phyloP scores from a whole-genome alignment of 305 asterid genomes.

The Solanum hybrid region DNA sequence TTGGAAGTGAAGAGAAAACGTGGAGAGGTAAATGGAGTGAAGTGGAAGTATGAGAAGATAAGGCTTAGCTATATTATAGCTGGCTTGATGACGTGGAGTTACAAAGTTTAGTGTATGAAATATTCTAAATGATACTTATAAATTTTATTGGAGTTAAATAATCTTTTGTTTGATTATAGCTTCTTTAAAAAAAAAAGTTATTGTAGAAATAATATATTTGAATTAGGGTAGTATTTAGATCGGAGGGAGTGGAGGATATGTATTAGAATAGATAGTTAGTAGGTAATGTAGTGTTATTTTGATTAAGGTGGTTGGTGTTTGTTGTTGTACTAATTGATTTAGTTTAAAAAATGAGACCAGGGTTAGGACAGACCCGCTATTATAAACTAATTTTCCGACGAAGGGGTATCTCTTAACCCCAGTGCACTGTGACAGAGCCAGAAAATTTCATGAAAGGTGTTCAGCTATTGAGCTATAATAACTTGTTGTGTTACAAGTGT shows the following conservation, averaged over 20 bases:
- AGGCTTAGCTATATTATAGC: background rate
- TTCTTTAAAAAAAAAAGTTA: too few relatives aligned
- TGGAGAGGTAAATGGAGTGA: background rate
- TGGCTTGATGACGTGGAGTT: background rate
- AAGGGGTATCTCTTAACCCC: too few relatives aligned
- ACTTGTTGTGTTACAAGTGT: too few relatives aligned
- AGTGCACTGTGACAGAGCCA: too few relatives aligned
- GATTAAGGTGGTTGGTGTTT: background rate
- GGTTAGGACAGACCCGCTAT: too few relatives aligned
- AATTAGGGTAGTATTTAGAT: background rate
- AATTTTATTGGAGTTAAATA: too few relatives aligned
- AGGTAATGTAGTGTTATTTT: background rate
- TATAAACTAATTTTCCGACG: too few relatives aligned
- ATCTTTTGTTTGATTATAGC: background rate
- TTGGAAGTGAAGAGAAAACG: background rate
- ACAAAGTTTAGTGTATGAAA: background rate
- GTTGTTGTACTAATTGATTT: background rate
- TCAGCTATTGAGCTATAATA: too few relatives aligned
- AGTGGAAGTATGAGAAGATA: background rate
- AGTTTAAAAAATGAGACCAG: too few relatives aligned
- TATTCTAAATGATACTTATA: too few relatives aligned
- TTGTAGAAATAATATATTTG: too few relatives aligned
- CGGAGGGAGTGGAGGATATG: fast-evolving
- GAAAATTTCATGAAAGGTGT: too few relatives aligned
- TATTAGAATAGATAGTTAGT: fast-evolving